Conservation (phyloP, 805 yeast genomes). For the Metschnikowia amazonensis region DNA sequence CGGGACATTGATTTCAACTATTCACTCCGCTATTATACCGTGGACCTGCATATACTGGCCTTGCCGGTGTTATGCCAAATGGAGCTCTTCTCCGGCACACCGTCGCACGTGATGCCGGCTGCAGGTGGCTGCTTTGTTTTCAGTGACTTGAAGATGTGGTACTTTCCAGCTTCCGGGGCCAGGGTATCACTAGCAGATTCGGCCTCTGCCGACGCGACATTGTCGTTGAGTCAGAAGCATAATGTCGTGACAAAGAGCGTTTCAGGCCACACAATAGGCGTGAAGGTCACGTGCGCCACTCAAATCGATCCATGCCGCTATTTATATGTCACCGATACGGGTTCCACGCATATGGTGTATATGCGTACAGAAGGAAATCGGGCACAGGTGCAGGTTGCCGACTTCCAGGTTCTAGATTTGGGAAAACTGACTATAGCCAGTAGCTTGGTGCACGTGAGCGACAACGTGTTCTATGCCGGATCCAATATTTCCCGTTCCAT, state of each 20-base stretch:
- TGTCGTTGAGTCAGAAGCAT: slow-evolving; percentile 3
- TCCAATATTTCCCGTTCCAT: slow-evolving; percentile 31
- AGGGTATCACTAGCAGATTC: slow-evolving; percentile 3
- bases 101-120: slow-evolving; percentile 24
- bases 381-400: slow-evolving; percentile 7
- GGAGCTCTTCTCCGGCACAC: slow-evolving; percentile 29
- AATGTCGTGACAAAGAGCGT: slow-evolving; percentile 10
- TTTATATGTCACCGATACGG: slow-evolving; percentile 27
- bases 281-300: slow-evolving; percentile 11
- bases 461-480: slow-evolving; percentile 27
- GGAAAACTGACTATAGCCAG: slow-evolving; percentile 32
- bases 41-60: slow-evolving; percentile 8
- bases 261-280: slow-evolving; percentile 7
- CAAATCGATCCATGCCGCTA: slow-evolving; percentile 28
- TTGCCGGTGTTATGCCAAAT: slow-evolving; percentile 21
- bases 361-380: slow-evolving; percentile 8
- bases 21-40: slow-evolving; percentile 29
- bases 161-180: slow-evolving; percentile 20
- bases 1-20: slow-evolving; percentile 33
- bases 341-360: slow-evolving; percentile 26
- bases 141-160: slow-evolving; percentile 25
- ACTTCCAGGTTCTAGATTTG: slow-evolving; percentile 22
- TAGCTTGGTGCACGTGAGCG: slow-evolving; percentile 24
- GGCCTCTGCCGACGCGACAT: slow-evolving; percentile 8
- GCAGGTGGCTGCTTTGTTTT: slow-evolving; percentile 28